Evolutionary conservation across 2,329 filamentous ascomycete species (phyloP).

Genomic region (Dactylellina leptospora): DNA sequence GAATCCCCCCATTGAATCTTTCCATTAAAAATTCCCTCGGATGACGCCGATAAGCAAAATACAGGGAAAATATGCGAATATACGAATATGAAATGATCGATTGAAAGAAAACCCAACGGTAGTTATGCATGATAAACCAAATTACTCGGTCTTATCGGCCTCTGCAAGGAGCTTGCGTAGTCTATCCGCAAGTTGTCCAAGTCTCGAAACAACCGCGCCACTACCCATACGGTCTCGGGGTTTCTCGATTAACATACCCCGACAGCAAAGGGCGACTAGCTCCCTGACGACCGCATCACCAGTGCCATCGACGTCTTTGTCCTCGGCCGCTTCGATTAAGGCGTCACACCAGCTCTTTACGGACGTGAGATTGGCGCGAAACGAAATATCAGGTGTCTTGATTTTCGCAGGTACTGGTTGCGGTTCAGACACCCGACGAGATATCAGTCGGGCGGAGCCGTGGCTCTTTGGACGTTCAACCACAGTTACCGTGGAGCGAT

Average conservation of each 20-base stretch:
- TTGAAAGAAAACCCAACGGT: background rate
- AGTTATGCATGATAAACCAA: background rate
- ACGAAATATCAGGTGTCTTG: slow-evolving; percentile 45
- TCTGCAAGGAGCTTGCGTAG: slow-evolving; percentile 38
- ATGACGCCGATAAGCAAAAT: background rate
- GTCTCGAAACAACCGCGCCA: slow-evolving; percentile 36
- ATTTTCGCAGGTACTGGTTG: slow-evolving; percentile 3
- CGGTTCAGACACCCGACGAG: slow-evolving; percentile 31
- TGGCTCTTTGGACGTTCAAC: slow-evolving; percentile 25
- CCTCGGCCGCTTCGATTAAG: slow-evolving; percentile 41
- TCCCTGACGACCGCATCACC: slow-evolving; percentile 47
- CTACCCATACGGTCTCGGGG: slow-evolving; percentile 42
- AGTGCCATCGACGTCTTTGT: slow-evolving; percentile 47
- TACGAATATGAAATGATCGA: background rate
- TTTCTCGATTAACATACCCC: slow-evolving; percentile 48
- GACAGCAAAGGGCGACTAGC: slow-evolving; percentile 34
- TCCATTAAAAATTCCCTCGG: background rate
- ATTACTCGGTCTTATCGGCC: background rate
- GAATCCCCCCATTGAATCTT: background rate
- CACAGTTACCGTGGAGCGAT: slow-evolving; percentile 20
- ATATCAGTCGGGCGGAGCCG: slow-evolving; percentile 7
- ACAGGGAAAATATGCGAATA: background rate
- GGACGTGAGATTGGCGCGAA: slow-evolving; percentile 33
- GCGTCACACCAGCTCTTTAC: slow-evolving; percentile 44
- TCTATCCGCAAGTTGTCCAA: slow-evolving; percentile 43